Base-by-base conservation (phyloP, 2,329 filamentous ascomycete species). In the Fonsecaea erecta region DNA sequence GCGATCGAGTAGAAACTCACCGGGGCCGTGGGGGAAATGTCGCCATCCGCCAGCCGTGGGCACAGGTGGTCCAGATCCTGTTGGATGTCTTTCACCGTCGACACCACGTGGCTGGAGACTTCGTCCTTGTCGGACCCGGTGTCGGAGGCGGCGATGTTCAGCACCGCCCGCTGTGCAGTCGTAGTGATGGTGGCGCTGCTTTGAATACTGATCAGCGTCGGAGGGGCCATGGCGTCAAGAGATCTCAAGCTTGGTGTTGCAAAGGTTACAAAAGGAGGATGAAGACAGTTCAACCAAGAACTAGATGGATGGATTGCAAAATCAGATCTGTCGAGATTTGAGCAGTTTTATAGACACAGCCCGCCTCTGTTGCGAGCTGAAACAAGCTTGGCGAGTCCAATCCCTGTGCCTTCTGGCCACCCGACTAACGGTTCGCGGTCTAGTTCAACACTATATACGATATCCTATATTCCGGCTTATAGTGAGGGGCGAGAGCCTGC, bases 1-100 rank as follows among this genome's bases (percentile, higher is more conserved):
- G 62, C 48, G 51, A 67, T 65, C 26, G 65, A 62, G 46, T 65
- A 67, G 55, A 64, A 65, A 26, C 52, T 70, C 5, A 74, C 68
- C 2, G 73, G 66, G 2, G 72, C 68, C 1, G 66, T 64, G 5
- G 62, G 32, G 1, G 69, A 56, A 51, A 67, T 65, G 12, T 62
- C 57, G 28, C 58, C 58, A 14, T 61, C 59, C 14, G 40, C 43
- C 7, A 58, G 51, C 3, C 57, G 52, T 4, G 52, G 40, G n/a
- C 46, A 48, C 2, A 62, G 35, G 16, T 32, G 9, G 53, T 64
- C 62, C 8, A 67, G 59, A 9, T 56, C 32, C 8, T 6, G 24
- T 53, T 67, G 62, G 9, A 67, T 34, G 11, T 11, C 54, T 30
- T 52, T 67, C 12, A 65, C 54, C 2, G 65, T 54, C 8, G 40